phyloP scores from a whole-genome alignment of 2,329 filamentous ascomycete species.

The Domatiomyces catenatus region DNA sequence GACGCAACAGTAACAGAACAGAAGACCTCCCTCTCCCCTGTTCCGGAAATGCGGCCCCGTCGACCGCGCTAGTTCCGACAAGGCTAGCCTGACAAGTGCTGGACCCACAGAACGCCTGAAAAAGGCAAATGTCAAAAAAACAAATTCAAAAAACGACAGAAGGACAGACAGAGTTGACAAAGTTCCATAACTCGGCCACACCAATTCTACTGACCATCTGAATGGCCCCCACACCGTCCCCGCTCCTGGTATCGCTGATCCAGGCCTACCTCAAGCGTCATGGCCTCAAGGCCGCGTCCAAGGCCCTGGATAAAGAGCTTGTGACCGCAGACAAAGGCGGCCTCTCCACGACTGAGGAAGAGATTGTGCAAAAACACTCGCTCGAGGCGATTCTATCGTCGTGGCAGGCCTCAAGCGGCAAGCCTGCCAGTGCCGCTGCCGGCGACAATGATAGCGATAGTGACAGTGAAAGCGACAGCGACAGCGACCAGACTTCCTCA shows the following conservation, averaged over 20 bases:
- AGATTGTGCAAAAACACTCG: neutral
- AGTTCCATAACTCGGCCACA: too few relatives aligned
- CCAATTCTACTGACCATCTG: too few relatives aligned
- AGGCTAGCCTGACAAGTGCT: neutral
- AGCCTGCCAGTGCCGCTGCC: neutral
- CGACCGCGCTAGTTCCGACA: neutral
- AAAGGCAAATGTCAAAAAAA: neutral
- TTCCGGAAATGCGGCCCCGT: neutral
- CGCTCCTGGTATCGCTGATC: slow-evolving; percentile 50
- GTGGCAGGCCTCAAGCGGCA: neutral
- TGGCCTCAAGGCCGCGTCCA: slow-evolving; percentile 40
- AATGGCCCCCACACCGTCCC: slow-evolving; percentile 28
- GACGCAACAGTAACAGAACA: neutral
- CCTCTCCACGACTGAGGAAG: neutral
- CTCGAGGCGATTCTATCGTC: neutral
- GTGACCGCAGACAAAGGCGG: neutral
- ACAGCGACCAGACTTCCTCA: neutral
- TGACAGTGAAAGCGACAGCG: neutral
- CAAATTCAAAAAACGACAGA: neutral
- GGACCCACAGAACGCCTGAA: neutral
- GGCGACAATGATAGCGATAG: neutral
- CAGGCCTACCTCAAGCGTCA: slow-evolving; percentile 51
- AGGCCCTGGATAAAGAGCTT: neutral
- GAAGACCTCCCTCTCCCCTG: neutral
- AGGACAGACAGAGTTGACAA: too few relatives aligned